phyloP scores from a whole-genome alignment of 768 basidiomycete species.

The Russula compacta region DNA sequence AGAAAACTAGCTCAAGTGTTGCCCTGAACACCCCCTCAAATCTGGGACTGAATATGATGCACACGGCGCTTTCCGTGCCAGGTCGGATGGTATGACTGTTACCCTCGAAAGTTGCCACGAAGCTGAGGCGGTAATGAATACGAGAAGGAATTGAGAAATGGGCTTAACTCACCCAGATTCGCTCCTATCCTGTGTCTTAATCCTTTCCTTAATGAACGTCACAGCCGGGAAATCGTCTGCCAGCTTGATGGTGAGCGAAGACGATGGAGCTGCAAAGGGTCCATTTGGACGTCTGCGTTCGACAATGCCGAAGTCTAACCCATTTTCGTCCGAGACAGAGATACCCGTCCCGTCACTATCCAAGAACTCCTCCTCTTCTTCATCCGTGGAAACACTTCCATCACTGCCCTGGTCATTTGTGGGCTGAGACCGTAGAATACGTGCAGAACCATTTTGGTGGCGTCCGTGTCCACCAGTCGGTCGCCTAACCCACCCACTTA shows the following conservation, averaged over 20 bases:
- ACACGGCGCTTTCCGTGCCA: constrained; percentile 1
- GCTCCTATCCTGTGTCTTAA: neutral
- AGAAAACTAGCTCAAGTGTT: constrained; percentile 5
- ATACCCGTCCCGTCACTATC: constrained; percentile 46
- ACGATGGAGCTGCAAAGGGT: constrained; percentile 8
- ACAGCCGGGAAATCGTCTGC: constrained; percentile 4
- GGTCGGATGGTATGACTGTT: neutral
- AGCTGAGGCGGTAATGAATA: neutral
- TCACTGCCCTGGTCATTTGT: neutral
- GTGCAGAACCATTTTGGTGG: neutral
- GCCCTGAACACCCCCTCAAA: constrained; percentile 11
- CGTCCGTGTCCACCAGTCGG: neutral
- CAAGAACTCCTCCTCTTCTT: constrained; percentile 1
- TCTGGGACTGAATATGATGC: constrained; percentile 4
- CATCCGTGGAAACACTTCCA: neutral
- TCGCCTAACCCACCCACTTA: neutral
- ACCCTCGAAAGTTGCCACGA: constrained; percentile 1
- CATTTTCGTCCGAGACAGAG: constrained; percentile 24
- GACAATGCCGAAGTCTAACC: constrained; percentile 44
- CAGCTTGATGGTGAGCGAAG: constrained; percentile 16
- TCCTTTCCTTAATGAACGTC: constrained; percentile 10
- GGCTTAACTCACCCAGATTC: constrained; percentile 3
- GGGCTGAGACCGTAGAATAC: neutral
- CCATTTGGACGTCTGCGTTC: constrained; percentile 28
- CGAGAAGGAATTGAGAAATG: neutral